These are phyloP conservation scores for Chaetothyriales sp. DNA, from an alignment of 2,329 filamentous ascomycete species.

Conservation along the genomic window DNA sequence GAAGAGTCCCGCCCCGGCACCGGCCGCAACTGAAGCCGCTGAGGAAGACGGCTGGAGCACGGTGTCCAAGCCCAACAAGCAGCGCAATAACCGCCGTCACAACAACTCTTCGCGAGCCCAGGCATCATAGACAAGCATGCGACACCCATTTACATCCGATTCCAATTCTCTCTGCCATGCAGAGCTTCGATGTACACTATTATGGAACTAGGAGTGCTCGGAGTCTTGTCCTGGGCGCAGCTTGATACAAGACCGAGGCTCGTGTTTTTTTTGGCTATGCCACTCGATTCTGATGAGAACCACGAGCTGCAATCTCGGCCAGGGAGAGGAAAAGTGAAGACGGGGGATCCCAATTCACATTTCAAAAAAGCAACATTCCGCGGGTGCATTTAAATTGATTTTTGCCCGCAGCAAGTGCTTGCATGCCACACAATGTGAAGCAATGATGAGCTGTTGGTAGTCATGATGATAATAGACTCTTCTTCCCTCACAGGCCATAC, in stretches of 20 bases:
- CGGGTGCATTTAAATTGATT: not conserved
- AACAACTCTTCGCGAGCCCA: slow-evolving; percentile 23
- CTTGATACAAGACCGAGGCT: not conserved
- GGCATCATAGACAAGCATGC: slow-evolving; percentile 21
- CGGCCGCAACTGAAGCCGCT: slow-evolving; percentile 19
- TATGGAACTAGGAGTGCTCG: not conserved
- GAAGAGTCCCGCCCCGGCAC: slow-evolving; percentile 17
- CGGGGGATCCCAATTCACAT: not conserved
- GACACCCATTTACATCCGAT: not conserved
- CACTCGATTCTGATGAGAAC: not conserved
- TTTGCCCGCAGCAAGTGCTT: not conserved
- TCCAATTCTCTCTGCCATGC: not conserved
- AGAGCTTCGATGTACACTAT: not conserved
- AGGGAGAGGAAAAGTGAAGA: not conserved
- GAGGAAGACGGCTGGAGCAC: slow-evolving; percentile 37
- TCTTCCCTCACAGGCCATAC: not conserved
- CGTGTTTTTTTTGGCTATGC: not conserved
- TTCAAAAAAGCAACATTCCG: not conserved
- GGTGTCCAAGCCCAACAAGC: slow-evolving; percentile 26
- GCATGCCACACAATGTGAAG: not conserved
- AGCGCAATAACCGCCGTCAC: slow-evolving; percentile 31
- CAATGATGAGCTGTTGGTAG: not conserved
- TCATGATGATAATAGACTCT: not conserved
- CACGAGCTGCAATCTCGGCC: not conserved
- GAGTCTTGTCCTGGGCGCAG: not conserved